phyloP scores from a whole-genome alignment of 1,284 basidiomycete genomes.

The Singerocomus rubriflavus region DNA sequence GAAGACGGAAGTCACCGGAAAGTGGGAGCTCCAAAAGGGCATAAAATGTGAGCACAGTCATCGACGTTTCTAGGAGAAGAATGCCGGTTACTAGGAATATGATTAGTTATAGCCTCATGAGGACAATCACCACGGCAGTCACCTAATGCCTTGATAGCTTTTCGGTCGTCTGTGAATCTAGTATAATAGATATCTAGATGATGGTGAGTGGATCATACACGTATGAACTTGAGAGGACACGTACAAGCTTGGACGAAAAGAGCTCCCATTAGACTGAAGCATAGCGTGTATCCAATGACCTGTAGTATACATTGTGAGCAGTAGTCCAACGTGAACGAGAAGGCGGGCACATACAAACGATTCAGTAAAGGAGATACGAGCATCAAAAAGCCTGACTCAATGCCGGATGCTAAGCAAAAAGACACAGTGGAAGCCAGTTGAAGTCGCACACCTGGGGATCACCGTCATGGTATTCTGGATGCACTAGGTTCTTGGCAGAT shows the following conservation, averaged over 20 bases:
- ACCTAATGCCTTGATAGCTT: constrained; percentile 10
- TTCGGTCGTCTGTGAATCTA: constrained; percentile 6
- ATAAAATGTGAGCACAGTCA: constrained; percentile 13
- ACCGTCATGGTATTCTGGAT: too few relatives aligned
- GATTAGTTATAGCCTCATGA: background rate
- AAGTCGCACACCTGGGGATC: too few relatives aligned
- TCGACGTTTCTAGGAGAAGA: constrained; percentile 17
- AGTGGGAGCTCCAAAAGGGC: constrained; percentile 10
- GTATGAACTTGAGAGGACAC: background rate
- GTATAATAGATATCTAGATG: constrained; percentile 13
- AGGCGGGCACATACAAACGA: background rate
- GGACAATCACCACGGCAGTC: background rate
- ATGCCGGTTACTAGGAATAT: constrained; percentile 9
- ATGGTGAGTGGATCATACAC: background rate
- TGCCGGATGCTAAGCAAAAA: too few relatives aligned
- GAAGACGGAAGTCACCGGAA: too few relatives aligned
- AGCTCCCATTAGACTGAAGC: background rate
- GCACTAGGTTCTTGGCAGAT: background rate
- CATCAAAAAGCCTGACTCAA: too few relatives aligned
- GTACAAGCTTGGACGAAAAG: background rate
- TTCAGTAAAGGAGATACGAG: background rate
- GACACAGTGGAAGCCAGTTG: too few relatives aligned
- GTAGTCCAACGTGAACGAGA: background rate
- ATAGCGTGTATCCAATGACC: background rate
- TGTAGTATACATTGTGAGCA: background rate